These are phyloP conservation scores for Rhytidhysteron rufulum DNA, from an alignment of 2,329 filamentous ascomycete genomes.

Conservation along the genomic window DNA sequence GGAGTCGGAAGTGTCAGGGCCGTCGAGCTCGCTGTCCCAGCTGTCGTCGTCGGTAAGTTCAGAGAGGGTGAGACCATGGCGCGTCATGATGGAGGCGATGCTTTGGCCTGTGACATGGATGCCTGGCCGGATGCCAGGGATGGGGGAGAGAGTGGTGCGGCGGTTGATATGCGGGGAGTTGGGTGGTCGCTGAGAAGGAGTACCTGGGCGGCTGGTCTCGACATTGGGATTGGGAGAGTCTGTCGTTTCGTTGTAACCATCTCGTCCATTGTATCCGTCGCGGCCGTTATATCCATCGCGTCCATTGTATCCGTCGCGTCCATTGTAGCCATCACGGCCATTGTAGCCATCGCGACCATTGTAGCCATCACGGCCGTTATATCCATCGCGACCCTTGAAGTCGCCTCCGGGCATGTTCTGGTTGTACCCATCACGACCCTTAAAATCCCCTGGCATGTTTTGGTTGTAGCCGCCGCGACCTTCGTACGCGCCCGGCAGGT, in stretches of 20 bases:
- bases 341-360: conserved; percentile 13
- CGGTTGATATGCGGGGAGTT: conserved; percentile 26
- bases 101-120: conserved; percentile 29
- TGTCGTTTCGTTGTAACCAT: conserved; percentile 25
- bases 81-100: conserved; percentile 23
- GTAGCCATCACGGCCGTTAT: conserved; percentile 29
- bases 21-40: conserved; percentile 41
- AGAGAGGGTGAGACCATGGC: conserved; percentile 24
- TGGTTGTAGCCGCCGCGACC: conserved; percentile 25
- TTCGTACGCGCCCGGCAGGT: conserved; percentile 13
- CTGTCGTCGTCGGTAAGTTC: conserved; percentile 33
- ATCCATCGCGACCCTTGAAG: conserved; percentile 27
- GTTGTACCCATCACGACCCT: conserved; percentile 28
- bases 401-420: conserved; percentile 19
- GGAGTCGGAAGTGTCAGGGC: conserved; percentile 27
- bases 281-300: conserved; percentile 4
- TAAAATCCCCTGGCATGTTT: conserved; percentile 19
- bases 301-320: conserved; percentile 29
- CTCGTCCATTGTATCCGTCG: conserved; percentile 14
- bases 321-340: conserved; percentile 19
- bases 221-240: conserved; percentile 20
- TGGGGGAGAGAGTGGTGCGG: conserved; percentile 34
- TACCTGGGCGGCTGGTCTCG: conserved; percentile 28
- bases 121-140: conserved; percentile 30
- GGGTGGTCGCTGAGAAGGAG: conserved; percentile 25